Evolutionary conservation across 345 rosid species (phyloP).

Genomic region (Salix brachista): DNA sequence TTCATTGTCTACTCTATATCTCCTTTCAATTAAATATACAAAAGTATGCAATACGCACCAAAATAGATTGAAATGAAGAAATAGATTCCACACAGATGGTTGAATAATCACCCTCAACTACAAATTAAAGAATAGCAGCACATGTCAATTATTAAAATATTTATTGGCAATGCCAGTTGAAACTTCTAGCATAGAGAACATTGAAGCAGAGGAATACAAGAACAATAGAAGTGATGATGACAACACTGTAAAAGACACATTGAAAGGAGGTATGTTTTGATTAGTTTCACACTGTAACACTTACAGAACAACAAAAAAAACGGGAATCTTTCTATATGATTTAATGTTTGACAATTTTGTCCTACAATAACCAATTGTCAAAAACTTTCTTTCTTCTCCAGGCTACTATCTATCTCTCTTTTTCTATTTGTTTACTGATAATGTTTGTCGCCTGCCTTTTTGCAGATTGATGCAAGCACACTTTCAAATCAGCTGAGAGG

Average conservation of each 20-base stretch:
- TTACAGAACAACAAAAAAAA: background rate
- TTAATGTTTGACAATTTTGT: too few species aligned
- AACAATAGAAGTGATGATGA: background rate
- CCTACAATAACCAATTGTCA: too few species aligned
- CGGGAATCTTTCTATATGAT: background rate
- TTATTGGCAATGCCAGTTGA: background rate
- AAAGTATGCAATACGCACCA: background rate
- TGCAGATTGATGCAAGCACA: background rate
- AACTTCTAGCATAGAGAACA: background rate
- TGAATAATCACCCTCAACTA: background rate
- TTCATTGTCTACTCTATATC: constrained; percentile 8
- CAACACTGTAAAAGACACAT: background rate
- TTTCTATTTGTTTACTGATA: background rate
- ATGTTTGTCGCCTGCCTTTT: background rate
- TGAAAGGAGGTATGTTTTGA: background rate
- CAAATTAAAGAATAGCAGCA: background rate
- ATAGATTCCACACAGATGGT: background rate
- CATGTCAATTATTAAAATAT: background rate
- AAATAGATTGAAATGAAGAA: background rate
- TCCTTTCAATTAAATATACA: background rate
- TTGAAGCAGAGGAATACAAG: background rate
- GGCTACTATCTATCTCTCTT: too few species aligned
- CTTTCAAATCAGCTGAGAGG: too few species aligned
- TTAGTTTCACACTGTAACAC: background rate
- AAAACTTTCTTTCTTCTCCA: too few species aligned